phyloP scores from a whole-genome alignment of 345 rosid species.

The Eucalyptus sideroxylon region DNA sequence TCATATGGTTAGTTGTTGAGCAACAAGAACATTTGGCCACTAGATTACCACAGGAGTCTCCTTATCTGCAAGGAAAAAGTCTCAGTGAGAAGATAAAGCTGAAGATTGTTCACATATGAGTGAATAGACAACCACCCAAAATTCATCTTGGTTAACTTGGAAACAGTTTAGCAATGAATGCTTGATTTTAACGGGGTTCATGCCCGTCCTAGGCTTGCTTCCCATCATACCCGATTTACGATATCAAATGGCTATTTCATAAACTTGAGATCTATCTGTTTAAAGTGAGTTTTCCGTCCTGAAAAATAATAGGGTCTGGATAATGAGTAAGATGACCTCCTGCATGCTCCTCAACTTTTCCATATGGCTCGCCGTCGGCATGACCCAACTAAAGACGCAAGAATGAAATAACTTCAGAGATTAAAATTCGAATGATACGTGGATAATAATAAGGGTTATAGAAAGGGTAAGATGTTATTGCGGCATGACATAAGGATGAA shows the following conservation, averaged over 20 bases:
- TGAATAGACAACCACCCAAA: neutral
- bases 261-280: neutral
- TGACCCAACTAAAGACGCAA: neutral
- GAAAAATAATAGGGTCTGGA: neutral
- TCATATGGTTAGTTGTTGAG: conserved; percentile 1
- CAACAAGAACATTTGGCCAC: neutral
- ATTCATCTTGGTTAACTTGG: neutral
- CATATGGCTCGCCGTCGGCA: neutral
- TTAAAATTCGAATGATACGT: neutral
- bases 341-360: neutral
- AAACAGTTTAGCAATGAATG: neutral
- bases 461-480: neutral
- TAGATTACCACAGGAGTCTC: neutral
- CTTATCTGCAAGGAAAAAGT: neutral
- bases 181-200: neutral
- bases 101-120: neutral
- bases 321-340: neutral
- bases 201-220: neutral
- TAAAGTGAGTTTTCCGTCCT: neutral
- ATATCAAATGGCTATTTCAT: neutral
- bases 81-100: neutral
- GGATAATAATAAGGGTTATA: neutral
- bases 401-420: neutral
- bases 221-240: neutral
- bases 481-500: neutral